A percentile compares a stretch with the other conserved stretches of the same genome.
These are phyloP conservation scores for Saccharomycopsis malanga DNA, from an alignment of 805 yeast genomes.

Conservation along the genomic window DNA sequence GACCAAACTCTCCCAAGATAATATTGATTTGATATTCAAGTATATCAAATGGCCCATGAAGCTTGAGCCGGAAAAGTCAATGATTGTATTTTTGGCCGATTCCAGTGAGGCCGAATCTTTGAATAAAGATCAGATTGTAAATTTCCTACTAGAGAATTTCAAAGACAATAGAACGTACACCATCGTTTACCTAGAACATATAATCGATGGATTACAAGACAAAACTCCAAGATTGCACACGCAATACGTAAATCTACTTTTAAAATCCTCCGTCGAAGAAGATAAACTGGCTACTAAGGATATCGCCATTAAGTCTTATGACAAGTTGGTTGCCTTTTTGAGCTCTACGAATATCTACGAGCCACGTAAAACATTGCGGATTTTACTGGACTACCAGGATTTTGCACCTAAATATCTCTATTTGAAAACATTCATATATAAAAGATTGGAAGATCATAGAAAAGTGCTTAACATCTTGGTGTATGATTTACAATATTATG, in stretches of 20 bases:
- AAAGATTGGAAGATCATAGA: conserved; percentile 52
- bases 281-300: conserved; percentile 22
- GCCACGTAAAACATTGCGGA: conserved; percentile 31
- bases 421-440: conserved; percentile 51
- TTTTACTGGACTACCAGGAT: conserved; percentile 13
- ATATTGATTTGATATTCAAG: conserved; percentile 49
- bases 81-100: conserved; percentile 57
- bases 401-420: conserved; percentile 27
- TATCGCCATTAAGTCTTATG: conserved; percentile 20
- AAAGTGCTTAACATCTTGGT: conserved; percentile 57
- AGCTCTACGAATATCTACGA: conserved; percentile 32
- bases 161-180: conserved; percentile 27
- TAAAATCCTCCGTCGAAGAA: conserved; percentile 24
- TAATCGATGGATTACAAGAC: conserved; percentile 37
- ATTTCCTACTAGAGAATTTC: conserved; percentile 36
- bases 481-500: conserved; percentile 48
- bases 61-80: conserved; percentile 32
- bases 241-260: conserved; percentile 39
- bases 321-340: conserved; percentile 33
- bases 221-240: conserved; percentile 35
- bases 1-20: conserved; percentile 42
- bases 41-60: conserved; percentile 48
- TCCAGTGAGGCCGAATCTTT: conserved; percentile 53
- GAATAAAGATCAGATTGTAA: conserved; percentile 46
- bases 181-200: conserved; percentile 45